These are phyloP conservation scores for Ophiostoma ulmi DNA, from an alignment of 2,329 filamentous ascomycete species.

Conservation along the genomic window DNA sequence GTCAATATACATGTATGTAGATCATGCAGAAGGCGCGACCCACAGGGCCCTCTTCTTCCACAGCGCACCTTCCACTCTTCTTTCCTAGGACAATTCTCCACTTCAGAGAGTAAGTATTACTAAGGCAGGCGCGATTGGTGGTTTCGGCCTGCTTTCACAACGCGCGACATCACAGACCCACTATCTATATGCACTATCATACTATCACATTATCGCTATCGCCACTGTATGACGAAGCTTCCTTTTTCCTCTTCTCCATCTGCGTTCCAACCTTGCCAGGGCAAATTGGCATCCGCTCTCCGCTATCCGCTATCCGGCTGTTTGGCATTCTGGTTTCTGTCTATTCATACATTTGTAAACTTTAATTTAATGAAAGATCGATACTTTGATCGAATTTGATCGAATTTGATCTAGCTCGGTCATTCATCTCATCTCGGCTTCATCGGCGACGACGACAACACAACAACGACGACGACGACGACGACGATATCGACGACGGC, in stretches of 20 bases:
- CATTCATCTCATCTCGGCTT: not conserved
- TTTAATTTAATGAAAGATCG: not conserved
- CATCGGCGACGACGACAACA: not conserved
- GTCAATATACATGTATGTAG: not conserved
- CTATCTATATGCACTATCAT: not conserved
- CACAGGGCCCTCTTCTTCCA: not conserved
- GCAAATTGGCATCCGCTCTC: not conserved
- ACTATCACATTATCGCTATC: not conserved
- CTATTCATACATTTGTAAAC: not conserved
- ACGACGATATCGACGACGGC: not conserved
- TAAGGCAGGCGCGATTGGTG: not conserved
- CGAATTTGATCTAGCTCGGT: not conserved
- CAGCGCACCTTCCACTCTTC: conserved; percentile 1
- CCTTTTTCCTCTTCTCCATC: conserved; percentile 13
- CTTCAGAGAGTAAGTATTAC: too few species aligned
- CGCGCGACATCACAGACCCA: not conserved
- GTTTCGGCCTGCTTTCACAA: not conserved
- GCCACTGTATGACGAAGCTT: not conserved
- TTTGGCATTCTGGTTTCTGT: not conserved
- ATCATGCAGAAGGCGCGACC: conserved; percentile 1
- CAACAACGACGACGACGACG: not conserved
- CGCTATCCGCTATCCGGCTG: not conserved
- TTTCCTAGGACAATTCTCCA: not conserved
- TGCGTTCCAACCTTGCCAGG: conserved; percentile 2
- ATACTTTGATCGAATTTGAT: not conserved